Conservation (phyloP, 352 stramenopile genomes). For the Phytophthora agathidicida region DNA sequence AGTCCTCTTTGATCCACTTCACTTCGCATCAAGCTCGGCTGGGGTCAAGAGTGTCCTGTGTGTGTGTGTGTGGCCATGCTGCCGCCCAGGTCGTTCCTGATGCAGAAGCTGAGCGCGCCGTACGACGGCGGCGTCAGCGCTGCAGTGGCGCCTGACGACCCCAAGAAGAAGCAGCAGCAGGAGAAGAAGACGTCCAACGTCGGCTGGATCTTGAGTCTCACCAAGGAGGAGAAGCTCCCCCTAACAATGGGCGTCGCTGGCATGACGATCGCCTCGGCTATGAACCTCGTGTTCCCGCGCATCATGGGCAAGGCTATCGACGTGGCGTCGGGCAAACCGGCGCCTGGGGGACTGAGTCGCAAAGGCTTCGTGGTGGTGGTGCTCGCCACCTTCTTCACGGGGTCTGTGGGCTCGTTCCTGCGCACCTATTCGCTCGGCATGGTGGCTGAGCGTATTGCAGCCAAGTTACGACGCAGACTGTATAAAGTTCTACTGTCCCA, state of each 20-base stretch:
- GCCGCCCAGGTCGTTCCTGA: slow-evolving; percentile 68
- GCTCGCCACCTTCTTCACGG: slow-evolving; percentile 84
- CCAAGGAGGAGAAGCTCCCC: slow-evolving; percentile 68
- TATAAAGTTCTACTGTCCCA: slow-evolving; percentile 83
- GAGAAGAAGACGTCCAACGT: slow-evolving; percentile 45
- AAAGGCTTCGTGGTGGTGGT: slow-evolving; percentile 90
- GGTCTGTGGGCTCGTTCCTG: slow-evolving; percentile 86
- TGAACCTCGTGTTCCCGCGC: slow-evolving; percentile 89
- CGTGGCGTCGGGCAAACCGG: slow-evolving; percentile 77
- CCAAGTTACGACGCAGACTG: slow-evolving; percentile 74
- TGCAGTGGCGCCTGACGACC: not conserved
- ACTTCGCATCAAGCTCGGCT: not conserved
- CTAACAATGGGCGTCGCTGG: slow-evolving; percentile 75
- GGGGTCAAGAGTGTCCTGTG: too few relatives aligned
- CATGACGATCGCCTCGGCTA: slow-evolving; percentile 85
- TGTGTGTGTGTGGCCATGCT: slow-evolving; percentile 61
- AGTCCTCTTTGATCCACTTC: too few relatives aligned
- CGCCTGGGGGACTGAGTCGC: slow-evolving; percentile 69
- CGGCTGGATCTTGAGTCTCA: slow-evolving; percentile 73
- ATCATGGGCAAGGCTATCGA: slow-evolving; percentile 91
- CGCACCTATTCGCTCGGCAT: slow-evolving; percentile 90
- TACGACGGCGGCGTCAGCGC: slow-evolving; percentile 27
- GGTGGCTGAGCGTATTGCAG: slow-evolving; percentile 85
- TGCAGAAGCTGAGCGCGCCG: slow-evolving; percentile 65
- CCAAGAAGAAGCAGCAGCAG: slow-evolving; percentile 15